phyloP scores from a whole-genome alignment of 2,329 filamentous ascomycete species.

The Sporothrix variecibatus region DNA sequence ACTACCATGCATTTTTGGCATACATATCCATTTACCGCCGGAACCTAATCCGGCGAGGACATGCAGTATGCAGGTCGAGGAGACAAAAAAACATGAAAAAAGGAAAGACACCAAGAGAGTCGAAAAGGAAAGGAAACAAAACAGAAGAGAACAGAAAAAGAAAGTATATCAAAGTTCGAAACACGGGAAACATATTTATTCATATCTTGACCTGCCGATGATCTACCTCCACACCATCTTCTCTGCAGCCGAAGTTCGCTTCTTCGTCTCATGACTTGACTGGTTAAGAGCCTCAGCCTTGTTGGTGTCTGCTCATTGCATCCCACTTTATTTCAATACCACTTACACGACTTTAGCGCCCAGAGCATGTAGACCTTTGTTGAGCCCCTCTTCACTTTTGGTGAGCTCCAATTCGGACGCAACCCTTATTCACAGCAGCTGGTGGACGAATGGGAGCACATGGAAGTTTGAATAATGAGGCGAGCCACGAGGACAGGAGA shows the following conservation, averaged over 20 bases:
- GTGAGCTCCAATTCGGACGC: neutral
- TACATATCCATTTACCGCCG: neutral
- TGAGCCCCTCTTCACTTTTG: neutral
- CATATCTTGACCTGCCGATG: neutral
- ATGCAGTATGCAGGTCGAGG: neutral
- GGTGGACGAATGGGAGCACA: neutral
- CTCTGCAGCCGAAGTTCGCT: neutral
- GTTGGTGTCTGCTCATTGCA: neutral
- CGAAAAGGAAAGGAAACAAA: neutral
- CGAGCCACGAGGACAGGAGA: neutral
- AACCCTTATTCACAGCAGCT: neutral
- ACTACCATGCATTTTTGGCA: neutral
- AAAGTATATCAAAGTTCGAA: neutral
- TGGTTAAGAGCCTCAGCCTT: constrained; percentile 12
- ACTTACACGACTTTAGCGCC: neutral
- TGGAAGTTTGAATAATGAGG: neutral
- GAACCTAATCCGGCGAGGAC: neutral
- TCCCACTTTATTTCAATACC: neutral
- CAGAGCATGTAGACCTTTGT: neutral
- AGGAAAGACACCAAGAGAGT: neutral
- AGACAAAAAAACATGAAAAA: neutral
- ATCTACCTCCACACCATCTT: neutral
- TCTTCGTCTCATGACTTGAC: neutral
- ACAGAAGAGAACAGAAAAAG: neutral
- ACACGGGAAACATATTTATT: neutral